Evolutionary conservation across 768 basidiomycete genomes (phyloP), one percentile per base, ranked within the genome.

Genomic region (Lactarius tabidus): DNA sequence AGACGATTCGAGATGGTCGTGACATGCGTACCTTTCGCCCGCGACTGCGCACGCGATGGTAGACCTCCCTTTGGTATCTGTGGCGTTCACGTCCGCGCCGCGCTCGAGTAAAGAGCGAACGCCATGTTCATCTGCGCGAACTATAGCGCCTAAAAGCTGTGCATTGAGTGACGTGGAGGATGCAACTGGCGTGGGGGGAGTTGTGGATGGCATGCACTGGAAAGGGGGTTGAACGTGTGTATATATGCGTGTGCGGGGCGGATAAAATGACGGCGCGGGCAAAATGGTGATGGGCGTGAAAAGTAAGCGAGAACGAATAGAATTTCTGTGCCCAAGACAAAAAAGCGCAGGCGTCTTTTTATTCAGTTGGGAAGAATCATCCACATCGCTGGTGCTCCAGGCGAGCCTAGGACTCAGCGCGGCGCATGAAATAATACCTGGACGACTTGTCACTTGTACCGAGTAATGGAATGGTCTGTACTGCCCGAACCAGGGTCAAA

Each of bases 71-170:
- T 78, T 75, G 26, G 76, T 74, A 74, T 90, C 88, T 55, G 83
- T 77, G 48, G 83, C 81, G 71, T 91, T 90, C 59, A 90, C 80
- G 73, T 90, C 86, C 9, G 87, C 88, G 48, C 86, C 88, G 43
- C 79, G 74, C 9, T 77, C 76, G 62, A 91, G 77, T 51, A 85
- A 82, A 58, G 76, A 79, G 26, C 75, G 78, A 20, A 89, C 80
- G 52, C 80, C 84, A 35, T 79, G 74, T 52, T 83, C 78, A 70
- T 85, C 81, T 56, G 86, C 90, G 54, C 75, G 76, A 28, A 82
- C 79, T 53, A 86, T 86, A 39, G 84, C 86, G 18, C 70, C 69
- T 23, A 73, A 60, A 43, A 75, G 59, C 23, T 48, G 64, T 15
- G 58, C 60, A 57, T 69, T 63, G 58, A 51, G 58, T 18, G 45